Evolutionary conservation across 352 stramenopile species (phyloP).

Genomic region (Pythium aquatile): DNA sequence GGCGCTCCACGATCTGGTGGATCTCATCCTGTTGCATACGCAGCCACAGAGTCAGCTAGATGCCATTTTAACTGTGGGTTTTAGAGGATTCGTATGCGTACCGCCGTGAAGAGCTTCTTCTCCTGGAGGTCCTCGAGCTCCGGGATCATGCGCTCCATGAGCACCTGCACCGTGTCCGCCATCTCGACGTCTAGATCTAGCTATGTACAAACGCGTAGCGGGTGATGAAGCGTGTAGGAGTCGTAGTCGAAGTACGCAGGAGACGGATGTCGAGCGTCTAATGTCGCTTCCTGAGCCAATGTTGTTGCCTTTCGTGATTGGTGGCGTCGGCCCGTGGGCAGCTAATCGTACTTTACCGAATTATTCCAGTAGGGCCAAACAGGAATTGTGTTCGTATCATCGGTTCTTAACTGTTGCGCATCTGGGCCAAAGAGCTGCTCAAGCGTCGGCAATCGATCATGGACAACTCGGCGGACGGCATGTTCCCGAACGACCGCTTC

Average conservation of each 20-base stretch:
- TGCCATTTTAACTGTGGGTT: neutral
- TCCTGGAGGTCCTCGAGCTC: slow-evolving; percentile 92
- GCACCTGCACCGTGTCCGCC: slow-evolving; percentile 92
- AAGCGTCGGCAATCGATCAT: neutral
- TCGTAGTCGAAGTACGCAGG: neutral
- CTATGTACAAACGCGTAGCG: neutral
- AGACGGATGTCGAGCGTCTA: neutral
- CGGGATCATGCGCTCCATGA: slow-evolving; percentile 94
- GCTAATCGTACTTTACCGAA: slow-evolving; percentile 13
- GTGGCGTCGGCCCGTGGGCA: neutral
- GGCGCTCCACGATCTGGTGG: slow-evolving; percentile 87
- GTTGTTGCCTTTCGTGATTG: slow-evolving; percentile 3
- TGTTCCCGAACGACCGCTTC: slow-evolving; percentile 84
- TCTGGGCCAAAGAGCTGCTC: slow-evolving; percentile 5
- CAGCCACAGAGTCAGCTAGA: neutral
- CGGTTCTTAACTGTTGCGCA: slow-evolving; percentile 5
- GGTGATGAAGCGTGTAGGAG: neutral
- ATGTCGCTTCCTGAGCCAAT: neutral
- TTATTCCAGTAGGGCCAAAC: neutral
- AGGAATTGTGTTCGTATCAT: slow-evolving; percentile 5
- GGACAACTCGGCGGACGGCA: slow-evolving; percentile 23
- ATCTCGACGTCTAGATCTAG: slow-evolving; percentile 44
- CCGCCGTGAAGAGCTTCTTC: slow-evolving; percentile 78
- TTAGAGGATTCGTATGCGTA: neutral
- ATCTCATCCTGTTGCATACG: slow-evolving; percentile 64